These are phyloP conservation scores for Dryas drummondii DNA, from an alignment of 306 rosid species.

Conservation along the genomic window DNA sequence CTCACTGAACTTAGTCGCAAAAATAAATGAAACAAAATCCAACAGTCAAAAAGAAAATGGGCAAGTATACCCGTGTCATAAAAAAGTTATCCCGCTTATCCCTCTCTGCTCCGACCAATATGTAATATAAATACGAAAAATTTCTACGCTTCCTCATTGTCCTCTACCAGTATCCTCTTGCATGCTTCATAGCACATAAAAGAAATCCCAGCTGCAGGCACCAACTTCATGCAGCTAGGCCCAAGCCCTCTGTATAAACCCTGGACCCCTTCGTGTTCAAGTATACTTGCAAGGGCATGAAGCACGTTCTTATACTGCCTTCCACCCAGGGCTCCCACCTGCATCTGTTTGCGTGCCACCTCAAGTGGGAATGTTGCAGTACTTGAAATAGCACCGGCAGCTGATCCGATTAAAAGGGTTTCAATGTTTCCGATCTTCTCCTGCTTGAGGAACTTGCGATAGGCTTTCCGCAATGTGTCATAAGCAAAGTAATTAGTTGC, in stretches of 20 bases:
- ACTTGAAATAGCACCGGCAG: constrained; percentile 92
- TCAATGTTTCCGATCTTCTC: constrained; percentile 89
- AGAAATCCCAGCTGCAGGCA: constrained; percentile 95
- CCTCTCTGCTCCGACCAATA: constrained; percentile 14
- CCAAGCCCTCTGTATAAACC: constrained; percentile 88
- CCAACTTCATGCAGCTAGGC: constrained; percentile 95
- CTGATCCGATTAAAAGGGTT: constrained; percentile 91
- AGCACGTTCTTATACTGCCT: constrained; percentile 73
- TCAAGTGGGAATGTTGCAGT: constrained; percentile 92
- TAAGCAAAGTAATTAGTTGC: constrained; percentile 89
- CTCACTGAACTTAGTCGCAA: constrained; percentile 26
- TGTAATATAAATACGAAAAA: neutral
- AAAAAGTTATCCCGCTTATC: constrained; percentile 13
- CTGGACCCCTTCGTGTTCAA: constrained; percentile 69
- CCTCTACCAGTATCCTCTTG: constrained; percentile 75
- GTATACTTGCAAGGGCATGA: constrained; percentile 82
- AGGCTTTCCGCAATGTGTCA: constrained; percentile 74
- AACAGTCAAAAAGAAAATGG: constrained; percentile 23
- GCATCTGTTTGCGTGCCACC: constrained; percentile 99
- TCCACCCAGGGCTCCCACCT: constrained; percentile 86
- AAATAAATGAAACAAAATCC: constrained; percentile 10
- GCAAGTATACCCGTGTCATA: neutral
- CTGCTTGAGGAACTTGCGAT: constrained; percentile 65
- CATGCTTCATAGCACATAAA: constrained; percentile 99
- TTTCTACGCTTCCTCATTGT: constrained; percentile 50